These are phyloP conservation scores for Sedum album DNA, from an alignment of 164 flowering plant genomes.

Conservation along the genomic window DNA sequence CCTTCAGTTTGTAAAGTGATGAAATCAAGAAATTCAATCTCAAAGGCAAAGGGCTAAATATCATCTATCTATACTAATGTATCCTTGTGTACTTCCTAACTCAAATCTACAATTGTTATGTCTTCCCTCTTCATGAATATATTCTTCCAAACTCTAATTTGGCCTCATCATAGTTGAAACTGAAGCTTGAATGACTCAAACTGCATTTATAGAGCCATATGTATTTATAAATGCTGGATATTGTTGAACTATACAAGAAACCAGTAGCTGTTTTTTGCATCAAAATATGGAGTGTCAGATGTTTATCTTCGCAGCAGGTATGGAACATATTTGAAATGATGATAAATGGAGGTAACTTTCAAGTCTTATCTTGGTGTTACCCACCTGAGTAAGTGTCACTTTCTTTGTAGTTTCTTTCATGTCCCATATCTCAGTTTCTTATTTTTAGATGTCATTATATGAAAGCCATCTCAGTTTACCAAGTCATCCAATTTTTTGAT, in stretches of 20 bases:
- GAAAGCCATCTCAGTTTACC: background rate
- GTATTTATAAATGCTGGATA: background rate
- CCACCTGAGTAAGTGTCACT: background rate
- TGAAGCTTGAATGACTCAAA: background rate
- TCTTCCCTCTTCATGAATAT: too few relatives aligned
- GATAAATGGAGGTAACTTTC: background rate
- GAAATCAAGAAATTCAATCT: background rate
- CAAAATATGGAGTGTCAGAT: background rate
- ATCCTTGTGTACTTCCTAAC: background rate
- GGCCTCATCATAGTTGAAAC: background rate
- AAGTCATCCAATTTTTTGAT: background rate
- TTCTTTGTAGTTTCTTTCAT: background rate
- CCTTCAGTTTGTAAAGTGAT: slow-evolving; percentile 29
- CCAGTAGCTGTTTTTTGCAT: background rate
- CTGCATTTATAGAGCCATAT: background rate
- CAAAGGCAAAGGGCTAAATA: background rate
- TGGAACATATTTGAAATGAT: background rate
- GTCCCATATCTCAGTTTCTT: background rate
- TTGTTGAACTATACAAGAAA: background rate
- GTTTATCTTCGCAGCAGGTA: background rate
- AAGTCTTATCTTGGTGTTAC: background rate
- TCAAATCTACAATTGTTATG: background rate
- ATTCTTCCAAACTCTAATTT: too few relatives aligned
- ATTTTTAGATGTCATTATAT: background rate
- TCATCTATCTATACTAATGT: background rate